A percentile compares a stretch with the other conserved stretches of the same genome.
These are phyloP conservation scores for Leucoagaricus sp. DNA, from an alignment of 1,284 basidiomycete genomes.

Conservation along the genomic window DNA sequence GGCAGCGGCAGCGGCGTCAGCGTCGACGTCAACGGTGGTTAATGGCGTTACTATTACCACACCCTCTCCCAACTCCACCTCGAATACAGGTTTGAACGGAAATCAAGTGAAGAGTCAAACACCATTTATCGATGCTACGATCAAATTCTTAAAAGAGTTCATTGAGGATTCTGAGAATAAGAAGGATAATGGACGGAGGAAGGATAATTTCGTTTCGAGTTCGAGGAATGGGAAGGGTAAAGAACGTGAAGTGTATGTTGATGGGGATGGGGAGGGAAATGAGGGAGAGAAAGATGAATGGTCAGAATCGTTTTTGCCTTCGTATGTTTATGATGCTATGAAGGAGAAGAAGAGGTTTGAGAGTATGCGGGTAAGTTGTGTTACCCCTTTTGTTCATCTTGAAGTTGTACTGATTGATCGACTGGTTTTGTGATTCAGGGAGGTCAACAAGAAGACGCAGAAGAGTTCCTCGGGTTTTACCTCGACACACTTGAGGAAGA, in stretches of 20 bases:
- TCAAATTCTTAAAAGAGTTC: slow-evolving; percentile 86
- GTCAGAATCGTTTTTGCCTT: slow-evolving; percentile 82
- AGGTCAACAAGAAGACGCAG: slow-evolving; percentile 97
- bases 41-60: slow-evolving; percentile 15
- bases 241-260: slow-evolving; percentile 26
- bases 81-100: background rate
- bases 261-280: slow-evolving; percentile 36
- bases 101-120: slow-evolving; percentile 38
- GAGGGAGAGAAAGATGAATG: slow-evolving; percentile 45
- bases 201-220: slow-evolving; percentile 11
- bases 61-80: slow-evolving; percentile 12
- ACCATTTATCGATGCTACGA: slow-evolving; percentile 82
- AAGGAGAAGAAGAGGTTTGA: slow-evolving; percentile 95
- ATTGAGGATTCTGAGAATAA: slow-evolving; percentile 29
- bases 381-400: slow-evolving; percentile 10
- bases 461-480: slow-evolving; percentile 98
- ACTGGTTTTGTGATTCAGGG: no score
- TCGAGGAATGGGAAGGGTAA: slow-evolving; percentile 29
- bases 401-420: slow-evolving; percentile 11
- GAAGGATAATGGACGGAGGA: slow-evolving; percentile 16
- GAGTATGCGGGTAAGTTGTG: slow-evolving; percentile 75
- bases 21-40: background rate
- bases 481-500: slow-evolving; percentile 96
- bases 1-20: slow-evolving; percentile 11
- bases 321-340: slow-evolving; percentile 94